phyloP scores from a whole-genome alignment of 768 basidiomycete genomes.

The Rubroboletus satanas region DNA sequence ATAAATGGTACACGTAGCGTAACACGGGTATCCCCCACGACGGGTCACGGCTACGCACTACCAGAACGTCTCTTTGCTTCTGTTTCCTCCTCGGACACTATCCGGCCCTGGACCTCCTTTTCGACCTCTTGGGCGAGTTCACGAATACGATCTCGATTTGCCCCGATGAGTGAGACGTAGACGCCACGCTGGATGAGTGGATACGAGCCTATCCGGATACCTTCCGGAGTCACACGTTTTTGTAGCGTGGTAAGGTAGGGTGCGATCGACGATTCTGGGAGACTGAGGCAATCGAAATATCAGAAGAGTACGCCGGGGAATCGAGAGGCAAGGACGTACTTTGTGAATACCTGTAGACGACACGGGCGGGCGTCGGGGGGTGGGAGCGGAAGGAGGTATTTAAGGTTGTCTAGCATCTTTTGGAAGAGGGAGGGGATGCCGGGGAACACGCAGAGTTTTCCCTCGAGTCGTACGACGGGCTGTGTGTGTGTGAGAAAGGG shows the following conservation, averaged over 20 bases:
- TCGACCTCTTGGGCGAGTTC: slow-evolving; percentile 64
- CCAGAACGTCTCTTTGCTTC: slow-evolving; percentile 41
- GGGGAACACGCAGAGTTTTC: slow-evolving; percentile 88
- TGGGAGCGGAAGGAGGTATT: slow-evolving; percentile 75
- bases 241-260: slow-evolving; percentile 82
- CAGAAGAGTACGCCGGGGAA: not conserved
- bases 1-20: not conserved
- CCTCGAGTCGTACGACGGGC: slow-evolving; percentile 83
- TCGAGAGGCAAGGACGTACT: slow-evolving; percentile 38
- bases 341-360: slow-evolving; percentile 80
- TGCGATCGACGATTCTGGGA: slow-evolving; percentile 80
- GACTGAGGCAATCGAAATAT: slow-evolving; percentile 27
- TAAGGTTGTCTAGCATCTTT: slow-evolving; percentile 70
- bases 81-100: slow-evolving; percentile 65
- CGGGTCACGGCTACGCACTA: slow-evolving; percentile 3
- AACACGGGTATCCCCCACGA: not conserved
- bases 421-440: slow-evolving; percentile 86
- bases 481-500: slow-evolving; percentile 24
- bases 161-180: slow-evolving; percentile 59
- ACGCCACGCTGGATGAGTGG: slow-evolving; percentile 58
- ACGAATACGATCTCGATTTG: slow-evolving; percentile 42
- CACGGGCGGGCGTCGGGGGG: slow-evolving; percentile 68
- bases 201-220: slow-evolving; percentile 81
- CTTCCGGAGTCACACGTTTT: slow-evolving; percentile 64
- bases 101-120: slow-evolving; percentile 50